These are phyloP conservation scores for Malania oleifera DNA, from an alignment of 164 flowering plant species.

Conservation along the genomic window DNA sequence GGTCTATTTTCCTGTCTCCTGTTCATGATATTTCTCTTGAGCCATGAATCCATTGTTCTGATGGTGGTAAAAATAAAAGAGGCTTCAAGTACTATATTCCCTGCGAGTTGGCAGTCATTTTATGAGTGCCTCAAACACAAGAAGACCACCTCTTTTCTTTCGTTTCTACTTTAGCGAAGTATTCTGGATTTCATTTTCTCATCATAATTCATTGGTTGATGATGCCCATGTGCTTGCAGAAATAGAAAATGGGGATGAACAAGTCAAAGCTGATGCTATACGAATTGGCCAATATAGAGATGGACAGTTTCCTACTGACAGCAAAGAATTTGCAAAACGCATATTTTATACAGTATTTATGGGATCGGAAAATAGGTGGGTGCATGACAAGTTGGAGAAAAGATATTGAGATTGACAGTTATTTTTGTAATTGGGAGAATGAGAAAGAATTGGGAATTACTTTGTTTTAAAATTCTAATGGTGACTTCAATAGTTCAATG, in stretches of 20 bases:
- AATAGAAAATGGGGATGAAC: conserved; percentile 76
- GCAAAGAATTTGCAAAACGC: conserved; percentile 93
- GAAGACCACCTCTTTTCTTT: neutral
- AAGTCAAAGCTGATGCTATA: conserved; percentile 94
- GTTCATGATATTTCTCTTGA: no score
- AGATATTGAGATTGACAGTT: neutral
- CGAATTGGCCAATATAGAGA: conserved; percentile 75
- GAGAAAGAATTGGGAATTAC: no score
- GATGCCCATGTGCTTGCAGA: conserved; percentile 41
- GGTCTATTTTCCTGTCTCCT: no score
- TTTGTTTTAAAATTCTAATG: no score
- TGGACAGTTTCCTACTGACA: conserved; percentile 82
- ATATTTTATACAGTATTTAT: conserved; percentile 86
- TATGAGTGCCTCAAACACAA: neutral
- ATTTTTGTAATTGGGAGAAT: no score
- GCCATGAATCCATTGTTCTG: no score
- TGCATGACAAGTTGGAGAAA: neutral
- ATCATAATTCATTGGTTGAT: conserved; percentile 8
- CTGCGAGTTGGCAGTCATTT: no score
- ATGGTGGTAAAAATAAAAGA: no score
- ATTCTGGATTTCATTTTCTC: conserved; percentile 14
- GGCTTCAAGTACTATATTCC: no score
- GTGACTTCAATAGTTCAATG: no score
- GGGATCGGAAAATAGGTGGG: conserved; percentile 96
- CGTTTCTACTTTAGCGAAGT: neutral